These are phyloP conservation scores for Papilionanthe hybrid DNA, from an alignment of 116 monocot species.

Conservation along the genomic window DNA sequence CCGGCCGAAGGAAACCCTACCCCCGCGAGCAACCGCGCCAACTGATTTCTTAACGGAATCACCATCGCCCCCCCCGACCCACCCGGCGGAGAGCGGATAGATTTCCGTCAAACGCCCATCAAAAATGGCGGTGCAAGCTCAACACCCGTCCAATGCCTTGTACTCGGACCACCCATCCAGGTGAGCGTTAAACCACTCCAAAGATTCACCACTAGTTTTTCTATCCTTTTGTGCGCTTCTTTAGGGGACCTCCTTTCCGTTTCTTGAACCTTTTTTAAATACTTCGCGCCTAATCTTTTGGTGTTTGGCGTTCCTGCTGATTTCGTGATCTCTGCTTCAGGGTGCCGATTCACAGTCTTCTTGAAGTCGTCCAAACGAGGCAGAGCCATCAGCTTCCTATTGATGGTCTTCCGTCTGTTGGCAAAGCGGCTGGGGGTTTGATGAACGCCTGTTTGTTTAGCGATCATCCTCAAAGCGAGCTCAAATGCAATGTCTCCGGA, in stretches of 20 bases:
- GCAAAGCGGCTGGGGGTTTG: not conserved
- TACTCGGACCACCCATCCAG: slow-evolving; percentile 4
- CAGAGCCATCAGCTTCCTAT: not conserved
- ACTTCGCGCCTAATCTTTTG: not conserved
- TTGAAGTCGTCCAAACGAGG: not conserved
- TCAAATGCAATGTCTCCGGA: slow-evolving; percentile 11
- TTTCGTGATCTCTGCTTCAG: not conserved
- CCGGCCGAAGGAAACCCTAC: not conserved
- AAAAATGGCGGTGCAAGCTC: slow-evolving; percentile 15
- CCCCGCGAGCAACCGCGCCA: not conserved
- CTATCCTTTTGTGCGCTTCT: not conserved
- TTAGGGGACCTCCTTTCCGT: not conserved
- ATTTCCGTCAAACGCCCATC: not conserved
- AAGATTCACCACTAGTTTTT: not conserved
- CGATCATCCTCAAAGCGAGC: slow-evolving; percentile 14
- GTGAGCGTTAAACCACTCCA: not conserved
- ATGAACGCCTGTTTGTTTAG: not conserved
- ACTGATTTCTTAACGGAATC: not conserved
- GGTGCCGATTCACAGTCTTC: not conserved
- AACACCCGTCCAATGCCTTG: slow-evolving; percentile 9
- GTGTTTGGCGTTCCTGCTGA: not conserved
- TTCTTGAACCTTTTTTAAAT: not conserved
- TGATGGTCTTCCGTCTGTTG: not conserved
- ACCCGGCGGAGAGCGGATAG: no score
- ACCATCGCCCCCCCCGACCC: not conserved